Evolutionary conservation across 495 filamentous ascomycete genomes (phyloP), one percentile per base, ranked within the genome.

Genomic region (Aspergillus incahuasiensis): DNA sequence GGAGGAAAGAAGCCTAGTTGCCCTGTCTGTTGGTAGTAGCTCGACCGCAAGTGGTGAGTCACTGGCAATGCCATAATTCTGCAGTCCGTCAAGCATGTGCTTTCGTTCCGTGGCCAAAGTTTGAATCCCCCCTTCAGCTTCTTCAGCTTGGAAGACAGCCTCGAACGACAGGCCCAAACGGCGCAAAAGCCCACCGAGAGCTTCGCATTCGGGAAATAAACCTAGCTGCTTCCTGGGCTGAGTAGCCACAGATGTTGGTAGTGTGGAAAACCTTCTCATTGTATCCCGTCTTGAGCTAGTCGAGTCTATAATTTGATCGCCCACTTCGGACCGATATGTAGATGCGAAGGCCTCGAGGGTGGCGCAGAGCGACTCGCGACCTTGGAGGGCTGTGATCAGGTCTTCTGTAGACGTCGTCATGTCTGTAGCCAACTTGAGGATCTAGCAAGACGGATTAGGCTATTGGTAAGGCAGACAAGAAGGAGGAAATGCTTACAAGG

Each of bases 341-440:
- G 55, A 48, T 18, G 64, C 47, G n/a, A 78, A 54, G 44, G 64
- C 54, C 30, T 74, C 68, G 6, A 77, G 53, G 19, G 70, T 59
- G 43, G 70, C 70, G 49, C 68, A 69, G 28, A 63, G 68, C 19
- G 74, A 75, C 34, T 74, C 69, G n/a, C 65, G 66, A 21, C 67
- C 62, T 34, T 56, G 58, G 13, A 78, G 56, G 15, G 56, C 52
- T 25, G 68, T 63, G 4, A 59, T 67, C 9, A 72, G 52, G 38
- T 60, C 48, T 60, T 70, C 55, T 11, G 65, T 71, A n/a, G 64
- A 68, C 1, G 60, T 44, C 44, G 68, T 70, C 70, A 78, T 72
- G 16, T 75, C 61, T 9, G 67, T 61, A 15, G 76, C 52, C 8
- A 62, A 58, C 38, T 70, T 65, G 18, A 67, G 57, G 12, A 72